Percentiles rank a stretch among this genome's conserved stretches.
phyloP scores from a whole-genome alignment of 768 basidiomycete species.

The Lentinula detonsa region DNA sequence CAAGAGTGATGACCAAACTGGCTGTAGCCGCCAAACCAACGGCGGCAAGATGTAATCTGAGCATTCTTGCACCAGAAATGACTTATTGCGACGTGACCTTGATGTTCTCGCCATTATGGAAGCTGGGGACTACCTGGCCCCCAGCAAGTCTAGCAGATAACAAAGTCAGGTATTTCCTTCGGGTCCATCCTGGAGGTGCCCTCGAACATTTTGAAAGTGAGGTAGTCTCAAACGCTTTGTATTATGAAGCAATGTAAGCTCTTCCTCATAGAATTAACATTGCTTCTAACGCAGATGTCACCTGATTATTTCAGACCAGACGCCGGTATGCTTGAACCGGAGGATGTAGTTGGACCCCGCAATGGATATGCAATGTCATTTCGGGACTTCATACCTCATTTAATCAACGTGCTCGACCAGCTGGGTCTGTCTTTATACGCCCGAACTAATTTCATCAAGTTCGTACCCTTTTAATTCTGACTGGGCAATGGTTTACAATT shows the following conservation, averaged over 20 bases:
- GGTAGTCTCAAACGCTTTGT: conserved; percentile 72
- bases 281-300: neutral
- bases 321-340: conserved; percentile 67
- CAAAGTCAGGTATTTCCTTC: conserved; percentile 78
- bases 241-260: conserved; percentile 81
- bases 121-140: conserved; percentile 71
- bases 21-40: conserved; percentile 69
- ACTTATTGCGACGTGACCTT: conserved; percentile 81
- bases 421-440: conserved; percentile 81
- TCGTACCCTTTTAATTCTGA: neutral
- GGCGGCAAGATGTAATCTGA: conserved; percentile 71
- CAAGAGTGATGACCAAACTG: conserved; percentile 70
- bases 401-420: conserved; percentile 78
- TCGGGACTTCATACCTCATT: conserved; percentile 72
- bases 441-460: conserved; percentile 80
- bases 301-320: conserved; percentile 54
- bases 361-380: conserved; percentile 86
- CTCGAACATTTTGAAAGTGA: conserved; percentile 83
- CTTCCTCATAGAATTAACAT: neutral
- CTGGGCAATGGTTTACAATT: neutral
- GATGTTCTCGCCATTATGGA: conserved; percentile 69
- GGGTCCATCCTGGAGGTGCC: conserved; percentile 80
- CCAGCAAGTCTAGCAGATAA: conserved; percentile 57
- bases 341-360: conserved; percentile 71
- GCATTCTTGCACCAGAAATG: conserved; percentile 61